These are phyloP conservation scores for Kwoniella pini DNA, from an alignment of 768 basidiomycete genomes.

Conservation along the genomic window DNA sequence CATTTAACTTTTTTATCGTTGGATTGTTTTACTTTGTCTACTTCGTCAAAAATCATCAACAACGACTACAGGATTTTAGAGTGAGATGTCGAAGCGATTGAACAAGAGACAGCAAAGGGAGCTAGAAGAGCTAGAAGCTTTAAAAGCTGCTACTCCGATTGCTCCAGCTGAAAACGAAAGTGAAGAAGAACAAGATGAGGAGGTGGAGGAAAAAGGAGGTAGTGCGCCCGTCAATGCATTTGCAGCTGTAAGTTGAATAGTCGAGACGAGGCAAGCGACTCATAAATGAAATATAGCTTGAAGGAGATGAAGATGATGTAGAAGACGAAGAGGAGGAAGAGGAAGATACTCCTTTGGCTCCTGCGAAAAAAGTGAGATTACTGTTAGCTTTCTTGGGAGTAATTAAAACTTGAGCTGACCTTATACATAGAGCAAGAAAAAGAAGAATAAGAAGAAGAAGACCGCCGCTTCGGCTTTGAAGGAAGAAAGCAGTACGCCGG, in stretches of 20 bases:
- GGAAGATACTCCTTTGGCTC: constrained; percentile 28
- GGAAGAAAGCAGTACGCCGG: constrained; percentile 61
- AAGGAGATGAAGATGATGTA: constrained; percentile 25
- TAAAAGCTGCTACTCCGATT: constrained; percentile 31
- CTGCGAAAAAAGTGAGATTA: constrained; percentile 41
- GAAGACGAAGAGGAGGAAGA: constrained; percentile 36
- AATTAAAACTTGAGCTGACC: background rate
- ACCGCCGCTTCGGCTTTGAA: constrained; percentile 65
- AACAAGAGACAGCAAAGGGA: constrained; percentile 87
- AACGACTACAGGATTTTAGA: background rate
- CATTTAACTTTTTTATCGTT: too few relatives aligned
- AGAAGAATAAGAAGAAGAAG: constrained; percentile 76
- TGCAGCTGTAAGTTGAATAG: constrained; percentile 42
- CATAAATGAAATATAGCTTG: constrained; percentile 27
- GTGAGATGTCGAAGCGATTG: constrained; percentile 51
- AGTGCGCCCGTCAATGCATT: constrained; percentile 42
- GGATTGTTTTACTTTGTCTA: too few relatives aligned
- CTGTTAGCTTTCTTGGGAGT: background rate
- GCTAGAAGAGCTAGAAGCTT: constrained; percentile 71
- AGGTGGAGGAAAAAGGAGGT: constrained; percentile 20
- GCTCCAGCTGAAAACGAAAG: constrained; percentile 11
- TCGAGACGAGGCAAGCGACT: background rate
- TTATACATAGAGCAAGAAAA: constrained; percentile 51
- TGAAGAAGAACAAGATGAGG: constrained; percentile 26
- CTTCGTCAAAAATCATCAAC: background rate